Percentiles rank a stretch among this genome's conserved stretches.
Conservation (phyloP, 306 rosid species). For the Fragaria vesca region DNA sequence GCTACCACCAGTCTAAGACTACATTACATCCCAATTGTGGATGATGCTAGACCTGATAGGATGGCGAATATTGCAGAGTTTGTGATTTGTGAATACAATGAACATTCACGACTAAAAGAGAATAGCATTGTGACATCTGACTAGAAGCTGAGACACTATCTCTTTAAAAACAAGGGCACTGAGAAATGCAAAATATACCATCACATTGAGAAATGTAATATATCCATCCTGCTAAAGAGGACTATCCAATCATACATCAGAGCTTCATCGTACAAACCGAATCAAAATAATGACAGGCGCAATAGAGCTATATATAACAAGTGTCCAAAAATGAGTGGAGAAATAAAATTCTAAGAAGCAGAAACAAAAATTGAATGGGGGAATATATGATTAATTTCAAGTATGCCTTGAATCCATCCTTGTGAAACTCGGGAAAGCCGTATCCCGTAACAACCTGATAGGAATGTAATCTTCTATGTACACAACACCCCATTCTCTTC, state of each 20-base stretch:
- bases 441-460: constrained; percentile 33
- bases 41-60: background rate
- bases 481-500: constrained; percentile 54
- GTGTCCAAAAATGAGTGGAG: constrained; percentile 45
- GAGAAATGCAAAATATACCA: background rate
- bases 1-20: no score
- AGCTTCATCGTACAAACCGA: constrained; percentile 29
- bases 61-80: no score
- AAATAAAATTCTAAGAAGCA: constrained; percentile 7
- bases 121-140: background rate
- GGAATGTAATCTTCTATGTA: constrained; percentile 60
- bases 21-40: background rate
- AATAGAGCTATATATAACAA: constrained; percentile 33
- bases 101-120: background rate
- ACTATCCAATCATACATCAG: constrained; percentile 27
- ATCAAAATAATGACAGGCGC: constrained; percentile 32
- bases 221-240: constrained; percentile 23
- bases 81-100: background rate
- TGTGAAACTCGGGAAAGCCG: constrained; percentile 16
- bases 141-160: background rate
- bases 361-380: constrained; percentile 36
- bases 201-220: background rate
- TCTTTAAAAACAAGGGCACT: background rate
- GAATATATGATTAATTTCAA: constrained; percentile 29
- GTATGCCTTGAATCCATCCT: constrained; percentile 40